phyloP scores from a whole-genome alignment of 164 flowering plant species.

The Vitis amurensis region DNA sequence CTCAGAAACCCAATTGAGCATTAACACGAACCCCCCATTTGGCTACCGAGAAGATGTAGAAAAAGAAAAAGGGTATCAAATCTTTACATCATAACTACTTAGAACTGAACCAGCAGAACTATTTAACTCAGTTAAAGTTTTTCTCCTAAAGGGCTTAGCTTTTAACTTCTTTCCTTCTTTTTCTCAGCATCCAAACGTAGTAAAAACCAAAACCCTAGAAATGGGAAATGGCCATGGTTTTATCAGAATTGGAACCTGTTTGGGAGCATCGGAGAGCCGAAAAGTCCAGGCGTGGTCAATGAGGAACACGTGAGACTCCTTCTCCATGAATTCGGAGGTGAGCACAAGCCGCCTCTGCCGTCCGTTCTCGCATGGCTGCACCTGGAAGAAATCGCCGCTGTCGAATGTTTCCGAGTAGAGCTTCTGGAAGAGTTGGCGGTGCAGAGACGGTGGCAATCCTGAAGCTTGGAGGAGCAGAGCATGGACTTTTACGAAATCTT shows the following conservation, averaged over 20 bases:
- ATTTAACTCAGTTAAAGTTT: too few species aligned
- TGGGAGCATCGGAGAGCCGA: slow-evolving; percentile 81
- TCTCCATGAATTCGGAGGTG: slow-evolving; percentile 52
- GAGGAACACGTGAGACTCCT: slow-evolving; percentile 71
- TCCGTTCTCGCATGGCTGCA: slow-evolving; percentile 75
- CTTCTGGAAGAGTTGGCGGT: slow-evolving; percentile 65
- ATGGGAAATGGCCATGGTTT: not conserved
- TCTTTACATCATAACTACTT: too few species aligned
- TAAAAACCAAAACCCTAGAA: not conserved
- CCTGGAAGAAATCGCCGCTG: slow-evolving; percentile 72
- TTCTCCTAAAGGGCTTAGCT: too few species aligned
- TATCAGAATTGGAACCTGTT: slow-evolving; percentile 51
- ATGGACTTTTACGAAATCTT: slow-evolving; percentile 75
- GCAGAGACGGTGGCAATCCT: slow-evolving; percentile 68
- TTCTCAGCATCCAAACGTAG: not conserved
- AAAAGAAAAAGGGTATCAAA: not conserved
- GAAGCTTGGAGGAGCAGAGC: slow-evolving; percentile 71
- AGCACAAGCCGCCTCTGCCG: slow-evolving; percentile 67
- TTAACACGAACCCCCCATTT: not conserved
- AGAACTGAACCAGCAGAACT: not conserved
- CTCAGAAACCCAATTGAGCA: not conserved
- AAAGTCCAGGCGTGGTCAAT: slow-evolving; percentile 98
- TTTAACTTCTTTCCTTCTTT: not conserved
- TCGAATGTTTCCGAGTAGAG: slow-evolving; percentile 79
- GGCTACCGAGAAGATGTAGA: not conserved